Conservation (phyloP, 306 rosid species). For the Datisca glomerata region DNA sequence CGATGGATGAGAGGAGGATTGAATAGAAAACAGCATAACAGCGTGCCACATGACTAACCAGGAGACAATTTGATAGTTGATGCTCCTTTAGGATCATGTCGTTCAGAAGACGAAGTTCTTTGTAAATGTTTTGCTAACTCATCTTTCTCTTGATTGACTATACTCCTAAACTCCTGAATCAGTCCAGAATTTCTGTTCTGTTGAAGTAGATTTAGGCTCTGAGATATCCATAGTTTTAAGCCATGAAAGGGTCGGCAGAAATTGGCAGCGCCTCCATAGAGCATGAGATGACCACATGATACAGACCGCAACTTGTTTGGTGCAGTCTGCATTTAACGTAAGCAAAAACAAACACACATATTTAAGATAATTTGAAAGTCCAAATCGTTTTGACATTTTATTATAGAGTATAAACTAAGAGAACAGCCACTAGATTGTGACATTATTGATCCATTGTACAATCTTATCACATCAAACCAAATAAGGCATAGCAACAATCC, state of each 20-base stretch:
- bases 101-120: conserved; percentile 24
- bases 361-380: neutral
- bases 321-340: conserved; percentile 26
- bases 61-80: conserved; percentile 12
- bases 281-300: conserved; percentile 14
- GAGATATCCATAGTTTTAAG: conserved; percentile 45
- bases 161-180: conserved; percentile 21
- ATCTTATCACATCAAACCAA: too few relatives aligned
- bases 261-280: conserved; percentile 28
- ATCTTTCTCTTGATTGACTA: conserved; percentile 23
- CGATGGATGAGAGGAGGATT: neutral
- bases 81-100: conserved; percentile 20
- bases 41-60: conserved; percentile 20
- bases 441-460: too few relatives aligned
- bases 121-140: conserved; percentile 17
- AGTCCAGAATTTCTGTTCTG: conserved; percentile 22
- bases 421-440: too few relatives aligned
- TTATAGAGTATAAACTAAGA: neutral
- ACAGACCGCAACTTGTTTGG: conserved; percentile 13
- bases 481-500: too few relatives aligned
- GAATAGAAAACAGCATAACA: neutral
- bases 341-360: conserved; percentile 1
- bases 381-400: neutral
- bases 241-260: conserved; percentile 47
- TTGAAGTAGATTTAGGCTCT: conserved; percentile 24